A percentile compares a stretch with the other conserved stretches of the same genome.
These are phyloP conservation scores for Candida maltosa DNA, from an alignment of 805 yeast species.

Conservation along the genomic window DNA sequence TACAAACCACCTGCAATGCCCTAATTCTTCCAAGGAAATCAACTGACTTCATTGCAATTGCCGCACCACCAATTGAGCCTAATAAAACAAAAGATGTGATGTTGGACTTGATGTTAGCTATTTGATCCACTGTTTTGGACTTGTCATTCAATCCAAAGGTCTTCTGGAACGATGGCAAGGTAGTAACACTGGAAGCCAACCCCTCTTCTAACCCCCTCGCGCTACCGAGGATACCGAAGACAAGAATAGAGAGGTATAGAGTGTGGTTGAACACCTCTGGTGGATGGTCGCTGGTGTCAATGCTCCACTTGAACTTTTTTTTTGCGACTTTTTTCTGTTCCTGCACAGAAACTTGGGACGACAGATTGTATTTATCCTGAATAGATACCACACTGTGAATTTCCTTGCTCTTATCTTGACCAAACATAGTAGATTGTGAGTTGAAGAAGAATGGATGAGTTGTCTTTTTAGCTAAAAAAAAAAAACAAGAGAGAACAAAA, in stretches of 20 bases:
- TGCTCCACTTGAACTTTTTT: slow-evolving; percentile 19
- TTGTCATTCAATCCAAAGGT: slow-evolving; percentile 42
- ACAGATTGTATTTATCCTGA: no score
- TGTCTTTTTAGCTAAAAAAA: no score
- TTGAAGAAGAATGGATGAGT: no score
- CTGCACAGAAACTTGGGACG: no score
- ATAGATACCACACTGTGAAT: no score
- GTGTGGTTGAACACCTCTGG: slow-evolving; percentile 43
- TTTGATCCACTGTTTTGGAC: slow-evolving; percentile 22
- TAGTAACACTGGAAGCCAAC: slow-evolving; percentile 40
- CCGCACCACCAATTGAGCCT: slow-evolving; percentile 51
- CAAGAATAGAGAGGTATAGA: slow-evolving; percentile 39
- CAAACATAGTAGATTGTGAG: no score
- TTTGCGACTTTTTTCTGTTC: no score
- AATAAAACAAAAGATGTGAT: slow-evolving; percentile 56
- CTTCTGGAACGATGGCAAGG: slow-evolving; percentile 38
- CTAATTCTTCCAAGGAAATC: slow-evolving; percentile 50
- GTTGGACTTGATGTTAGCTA: slow-evolving; percentile 47
- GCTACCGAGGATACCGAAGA: slow-evolving; percentile 52
- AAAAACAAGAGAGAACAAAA: no score
- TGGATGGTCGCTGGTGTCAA: slow-evolving; percentile 20
- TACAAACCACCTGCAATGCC: slow-evolving; percentile 40
- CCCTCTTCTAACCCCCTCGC: slow-evolving; percentile 61
- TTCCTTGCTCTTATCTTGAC: no score
- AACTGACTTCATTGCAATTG: slow-evolving; percentile 25